phyloP scores from a whole-genome alignment of 2,329 filamentous ascomycete species.

The Ceratocystis variospora region DNA sequence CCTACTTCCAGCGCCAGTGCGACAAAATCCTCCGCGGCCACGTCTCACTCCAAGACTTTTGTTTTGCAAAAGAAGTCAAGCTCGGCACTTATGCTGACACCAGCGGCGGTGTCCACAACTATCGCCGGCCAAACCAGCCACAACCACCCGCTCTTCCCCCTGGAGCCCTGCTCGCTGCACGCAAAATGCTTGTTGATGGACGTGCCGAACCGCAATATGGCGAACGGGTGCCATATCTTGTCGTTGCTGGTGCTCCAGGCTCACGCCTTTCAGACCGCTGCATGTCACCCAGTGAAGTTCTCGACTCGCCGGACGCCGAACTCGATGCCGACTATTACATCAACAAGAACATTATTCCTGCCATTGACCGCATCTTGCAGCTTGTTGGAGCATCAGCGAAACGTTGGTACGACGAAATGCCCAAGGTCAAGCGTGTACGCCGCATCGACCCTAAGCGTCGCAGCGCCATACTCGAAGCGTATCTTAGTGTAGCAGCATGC shows the following conservation, averaged over 20 bases:
- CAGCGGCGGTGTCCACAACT: slow-evolving; percentile 29
- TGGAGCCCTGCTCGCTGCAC: slow-evolving; percentile 76
- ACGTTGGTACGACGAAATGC: slow-evolving; percentile 94
- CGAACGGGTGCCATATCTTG: slow-evolving; percentile 88
- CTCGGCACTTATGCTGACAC: slow-evolving; percentile 56
- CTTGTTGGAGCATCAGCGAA: slow-evolving; percentile 84
- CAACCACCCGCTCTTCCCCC: slow-evolving; percentile 49
- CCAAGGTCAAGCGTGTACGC: slow-evolving; percentile 64
- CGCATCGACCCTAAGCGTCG: slow-evolving; percentile 22
- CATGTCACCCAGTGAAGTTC: slow-evolving; percentile 70
- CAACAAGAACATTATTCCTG: slow-evolving; percentile 84
- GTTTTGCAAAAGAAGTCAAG: slow-evolving; percentile 84
- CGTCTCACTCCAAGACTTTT: slow-evolving; percentile 88
- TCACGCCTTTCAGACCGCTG: slow-evolving; percentile 78
- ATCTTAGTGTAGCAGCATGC: slow-evolving; percentile 71
- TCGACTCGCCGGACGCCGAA: slow-evolving; percentile 61
- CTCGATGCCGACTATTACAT: slow-evolving; percentile 97
- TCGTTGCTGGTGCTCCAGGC: slow-evolving; percentile 75
- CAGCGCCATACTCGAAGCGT: slow-evolving; percentile 65
- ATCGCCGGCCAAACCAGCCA: not conserved
- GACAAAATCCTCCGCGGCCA: slow-evolving; percentile 80
- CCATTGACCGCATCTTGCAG: slow-evolving; percentile 90
- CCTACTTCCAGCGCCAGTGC: slow-evolving; percentile 81
- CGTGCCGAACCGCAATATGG: slow-evolving; percentile 86
- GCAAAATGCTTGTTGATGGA: slow-evolving; percentile 73